Conservation (phyloP, 1,284 basidiomycete species). For the Boletus sp. region DNA sequence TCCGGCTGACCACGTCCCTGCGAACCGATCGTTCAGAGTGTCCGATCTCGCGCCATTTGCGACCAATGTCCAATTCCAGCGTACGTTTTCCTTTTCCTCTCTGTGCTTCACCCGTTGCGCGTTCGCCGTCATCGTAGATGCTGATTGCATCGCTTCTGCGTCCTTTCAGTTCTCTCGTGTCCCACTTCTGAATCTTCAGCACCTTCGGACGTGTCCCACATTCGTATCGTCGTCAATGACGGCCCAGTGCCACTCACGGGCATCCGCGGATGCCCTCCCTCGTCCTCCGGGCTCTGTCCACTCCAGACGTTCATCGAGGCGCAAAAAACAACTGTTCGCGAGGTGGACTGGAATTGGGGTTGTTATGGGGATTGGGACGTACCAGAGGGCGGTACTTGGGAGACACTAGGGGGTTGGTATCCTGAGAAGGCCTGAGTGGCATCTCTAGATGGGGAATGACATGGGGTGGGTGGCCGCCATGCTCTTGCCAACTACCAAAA, state of each 20-base stretch:
- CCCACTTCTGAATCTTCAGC: conserved; percentile 35
- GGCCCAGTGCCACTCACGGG: conserved; percentile 68
- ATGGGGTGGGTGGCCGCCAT: background rate
- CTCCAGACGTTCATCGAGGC: conserved; percentile 72
- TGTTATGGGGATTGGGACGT: conserved; percentile 48
- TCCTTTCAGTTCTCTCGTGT: conserved; percentile 34
- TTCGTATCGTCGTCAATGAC: conserved; percentile 14
- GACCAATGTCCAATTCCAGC: conserved; percentile 40
- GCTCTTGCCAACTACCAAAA: background rate
- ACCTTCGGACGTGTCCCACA: background rate
- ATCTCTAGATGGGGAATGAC: background rate
- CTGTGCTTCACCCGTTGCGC: background rate
- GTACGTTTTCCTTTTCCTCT: conserved; percentile 19
- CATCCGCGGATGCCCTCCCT: conserved; percentile 70
- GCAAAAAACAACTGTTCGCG: conserved; percentile 49
- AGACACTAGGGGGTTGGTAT: conserved; percentile 54
- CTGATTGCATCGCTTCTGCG: background rate
- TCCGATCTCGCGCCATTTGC: conserved; percentile 37
- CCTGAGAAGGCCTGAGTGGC: conserved; percentile 9
- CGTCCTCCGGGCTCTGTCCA: conserved; percentile 75
- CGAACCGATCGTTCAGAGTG: conserved; percentile 43
- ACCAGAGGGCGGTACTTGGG: conserved; percentile 45
- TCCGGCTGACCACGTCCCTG: conserved; percentile 57
- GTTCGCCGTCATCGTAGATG: background rate
- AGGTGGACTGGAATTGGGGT: conserved; percentile 69